Evolutionary conservation across 306 rosid species (phyloP), one percentile per base, ranked within the genome.

Genomic region (Sechiopsis laciniata): DNA sequence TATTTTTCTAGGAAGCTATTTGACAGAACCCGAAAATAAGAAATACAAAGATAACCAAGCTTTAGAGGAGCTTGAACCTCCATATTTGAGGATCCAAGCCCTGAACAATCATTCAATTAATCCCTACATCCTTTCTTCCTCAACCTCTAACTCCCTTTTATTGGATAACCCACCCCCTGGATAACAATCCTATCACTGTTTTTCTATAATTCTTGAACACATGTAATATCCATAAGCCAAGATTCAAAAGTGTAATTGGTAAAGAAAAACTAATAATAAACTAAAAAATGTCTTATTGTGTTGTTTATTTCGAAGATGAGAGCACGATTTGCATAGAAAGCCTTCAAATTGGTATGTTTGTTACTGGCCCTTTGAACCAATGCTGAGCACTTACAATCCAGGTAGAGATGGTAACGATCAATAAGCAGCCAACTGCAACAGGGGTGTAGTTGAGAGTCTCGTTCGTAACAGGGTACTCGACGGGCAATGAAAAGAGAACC

Each of bases 331-430:
- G 32, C 29, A 13, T 19, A 11, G 29, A 9, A 15, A 11, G 35
- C 75, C 16, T 80, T 92, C 79, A 86, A 14, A 21, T 73, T 57
- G 80, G 48, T 60, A 87, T 79, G 79, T 88, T 94, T 74, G 90
- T 86, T 75, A 88, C 52, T 29, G 99, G 99, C 51, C 97, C 99
- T 80, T 14, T 85, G 82, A 91, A 94, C 99, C 99, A 94, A 77
- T 55, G 88, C 9, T 86, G 76, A 70, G 85, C 99, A 55, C 85
- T 72, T 20, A 86, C 22, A 13, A 88, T 26, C 99, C 99, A 94
- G 64, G 83, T 81, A 79, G 85, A 80, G 71, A 94, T 81, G 26
- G 83, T 79, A 63, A 91, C 75, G 74, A 86, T 8, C n/a, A 94
- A 77, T 84, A 89, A 82, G 72, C 90, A 82, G 53, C 92, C 99